phyloP scores from a whole-genome alignment of 2,329 filamentous ascomycete species.

The Xylaria sp. region DNA sequence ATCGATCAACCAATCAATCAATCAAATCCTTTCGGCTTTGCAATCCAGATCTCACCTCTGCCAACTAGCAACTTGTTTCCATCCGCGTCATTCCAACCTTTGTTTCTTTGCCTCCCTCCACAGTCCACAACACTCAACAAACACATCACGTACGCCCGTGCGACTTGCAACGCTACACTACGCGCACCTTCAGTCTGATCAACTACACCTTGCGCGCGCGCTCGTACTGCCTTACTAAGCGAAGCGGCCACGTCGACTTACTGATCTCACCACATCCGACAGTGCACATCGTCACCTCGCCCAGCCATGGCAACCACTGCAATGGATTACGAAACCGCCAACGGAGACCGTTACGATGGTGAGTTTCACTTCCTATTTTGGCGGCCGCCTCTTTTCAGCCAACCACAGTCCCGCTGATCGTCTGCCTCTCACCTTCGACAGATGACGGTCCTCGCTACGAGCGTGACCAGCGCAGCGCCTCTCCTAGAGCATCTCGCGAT shows the following conservation, averaged over 20 bases:
- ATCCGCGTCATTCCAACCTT: neutral
- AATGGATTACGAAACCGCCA: slow-evolving; percentile 77
- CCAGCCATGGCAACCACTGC: slow-evolving; percentile 68
- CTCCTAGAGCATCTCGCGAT: slow-evolving; percentile 69
- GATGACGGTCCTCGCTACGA: slow-evolving; percentile 74
- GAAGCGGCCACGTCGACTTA: slow-evolving; percentile 31
- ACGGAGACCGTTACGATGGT: slow-evolving; percentile 75
- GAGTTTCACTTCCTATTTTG: slow-evolving; percentile 42
- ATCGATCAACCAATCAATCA: neutral
- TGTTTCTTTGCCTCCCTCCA: slow-evolving; percentile 4
- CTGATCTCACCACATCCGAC: slow-evolving; percentile 28
- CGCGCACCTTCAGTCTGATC: slow-evolving; percentile 21
- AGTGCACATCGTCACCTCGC: slow-evolving; percentile 19
- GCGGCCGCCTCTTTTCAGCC: slow-evolving; percentile 6
- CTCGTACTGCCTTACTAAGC: slow-evolving; percentile 23
- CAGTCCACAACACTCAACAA: slow-evolving; percentile 14
- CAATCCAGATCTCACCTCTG: neutral
- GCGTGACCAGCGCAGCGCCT: slow-evolving; percentile 73
- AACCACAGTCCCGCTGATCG: slow-evolving; percentile 35
- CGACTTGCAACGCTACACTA: slow-evolving; percentile 12
- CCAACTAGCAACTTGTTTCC: neutral
- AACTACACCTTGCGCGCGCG: slow-evolving; percentile 24
- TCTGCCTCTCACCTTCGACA: slow-evolving; percentile 45
- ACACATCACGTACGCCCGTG: slow-evolving; percentile 11
- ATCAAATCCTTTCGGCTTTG: neutral